Conservation (phyloP, 768 basidiomycete genomes). For the Trametes elegans region DNA sequence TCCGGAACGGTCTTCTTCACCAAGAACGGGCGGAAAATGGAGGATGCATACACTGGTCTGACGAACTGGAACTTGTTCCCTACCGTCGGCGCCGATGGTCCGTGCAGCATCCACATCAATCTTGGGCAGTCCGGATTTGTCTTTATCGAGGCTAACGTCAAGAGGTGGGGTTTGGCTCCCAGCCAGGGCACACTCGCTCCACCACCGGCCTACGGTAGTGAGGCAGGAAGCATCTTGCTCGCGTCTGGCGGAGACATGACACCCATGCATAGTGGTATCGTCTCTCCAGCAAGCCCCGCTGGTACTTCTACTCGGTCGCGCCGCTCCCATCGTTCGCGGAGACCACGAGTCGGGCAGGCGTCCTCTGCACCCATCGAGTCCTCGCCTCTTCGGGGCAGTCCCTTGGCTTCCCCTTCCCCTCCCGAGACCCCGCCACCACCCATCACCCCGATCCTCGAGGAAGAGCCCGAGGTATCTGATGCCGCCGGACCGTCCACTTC, state of each 20-base stretch:
- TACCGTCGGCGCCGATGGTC: conserved; percentile 93
- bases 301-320: conserved; percentile 50
- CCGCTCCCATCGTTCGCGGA: conserved; percentile 60
- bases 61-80: conserved; percentile 94
- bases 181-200: conserved; percentile 96
- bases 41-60: conserved; percentile 92
- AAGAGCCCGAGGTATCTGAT: conserved; percentile 46
- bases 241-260: conserved; percentile 69
- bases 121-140: conserved; percentile 98
- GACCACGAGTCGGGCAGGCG: conserved; percentile 46
- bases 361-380: conserved; percentile 46
- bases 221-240: conserved; percentile 92
- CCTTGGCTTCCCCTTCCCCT: conserved; percentile 40
- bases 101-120: conserved; percentile 96
- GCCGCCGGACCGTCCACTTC: conserved; percentile 49
- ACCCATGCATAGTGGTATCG: conserved; percentile 33
- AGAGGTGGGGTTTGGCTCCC: conserved; percentile 99
- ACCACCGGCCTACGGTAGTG: conserved; percentile 96
- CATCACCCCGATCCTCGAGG: conserved; percentile 78
- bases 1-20: conserved; percentile 99
- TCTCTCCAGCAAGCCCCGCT: conserved; percentile 43
- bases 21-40: conserved; percentile 94
- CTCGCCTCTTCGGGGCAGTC: conserved; percentile 63
- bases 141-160: conserved; percentile 99
- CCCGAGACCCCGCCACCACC: conserved; percentile 57